Base-by-base conservation (phyloP, 1,284 basidiomycete species). In the Volvariella volvacea region DNA sequence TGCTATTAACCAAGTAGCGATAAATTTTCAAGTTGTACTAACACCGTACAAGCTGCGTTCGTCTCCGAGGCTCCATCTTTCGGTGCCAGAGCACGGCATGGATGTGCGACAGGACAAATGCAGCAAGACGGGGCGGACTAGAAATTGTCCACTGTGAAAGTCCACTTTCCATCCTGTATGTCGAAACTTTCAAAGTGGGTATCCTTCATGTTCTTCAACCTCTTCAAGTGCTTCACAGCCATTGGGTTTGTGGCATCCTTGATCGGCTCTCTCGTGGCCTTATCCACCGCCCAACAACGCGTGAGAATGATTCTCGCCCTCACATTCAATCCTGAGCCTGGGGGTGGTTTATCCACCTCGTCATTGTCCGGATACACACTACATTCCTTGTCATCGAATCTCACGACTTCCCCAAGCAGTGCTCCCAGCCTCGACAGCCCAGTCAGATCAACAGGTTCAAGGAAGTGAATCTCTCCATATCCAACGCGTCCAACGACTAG, bases 71-170 rank as follows among this genome's bases (percentile, higher is more conserved):
- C n/a, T n/a, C n/a, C n/a, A n/a, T n/a, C n/a, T n/a, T n/a, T n/a
- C n/a, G n/a, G n/a, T n/a, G n/a, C n/a, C n/a, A n/a, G n/a, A n/a
- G n/a, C n/a, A n/a, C n/a, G n/a, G n/a, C n/a, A n/a, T n/a, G n/a
- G n/a, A n/a, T n/a, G n/a, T n/a, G n/a, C n/a, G 25, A 28, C 12
- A 28, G 6, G 25, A 28, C 12, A 28, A 28, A 28, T 28, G 25
- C 6, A 12, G 25, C 25, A 36, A 25, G 15, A 48, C 39, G 22
- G 16, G 21, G 34, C 6, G 17, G 25, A 16, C 52, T 57, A 88
- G 67, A 98, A 98, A 70, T 95, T 92, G 60, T 94, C 86, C 48
- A 98, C 95, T 22, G 75, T 80, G 69, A 99, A 99, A 31, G 82
- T 87, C 95, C 96, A 98, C 60, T 80, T 84, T 39, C 95, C 95